phyloP scores from a whole-genome alignment of 805 yeast genomes.

The Maudiozyma serrabonitensis region DNA sequence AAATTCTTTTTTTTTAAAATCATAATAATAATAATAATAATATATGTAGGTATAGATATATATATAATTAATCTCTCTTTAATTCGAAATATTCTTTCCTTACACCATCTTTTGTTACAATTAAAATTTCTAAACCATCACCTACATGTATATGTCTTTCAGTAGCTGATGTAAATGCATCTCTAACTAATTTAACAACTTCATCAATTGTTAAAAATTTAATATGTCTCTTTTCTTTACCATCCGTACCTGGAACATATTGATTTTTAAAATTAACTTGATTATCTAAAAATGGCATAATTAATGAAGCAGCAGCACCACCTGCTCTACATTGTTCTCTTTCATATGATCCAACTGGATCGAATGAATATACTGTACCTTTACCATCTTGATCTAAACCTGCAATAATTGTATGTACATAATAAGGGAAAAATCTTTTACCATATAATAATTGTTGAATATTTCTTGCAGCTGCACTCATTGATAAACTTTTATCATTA shows the following conservation, averaged over 20 bases:
- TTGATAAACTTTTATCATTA: slow-evolving; percentile 53
- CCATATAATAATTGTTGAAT: slow-evolving; percentile 85
- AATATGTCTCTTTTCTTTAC: slow-evolving; percentile 49
- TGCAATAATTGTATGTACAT: slow-evolving; percentile 88
- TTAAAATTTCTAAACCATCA: slow-evolving; percentile 84
- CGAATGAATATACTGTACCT: slow-evolving; percentile 93
- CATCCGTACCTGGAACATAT: slow-evolving; percentile 67
- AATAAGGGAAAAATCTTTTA: slow-evolving; percentile 92
- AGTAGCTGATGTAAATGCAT: slow-evolving; percentile 92
- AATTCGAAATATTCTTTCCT: slow-evolving; percentile 73
- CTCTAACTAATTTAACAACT: slow-evolving; percentile 78
- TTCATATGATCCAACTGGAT: slow-evolving; percentile 96
- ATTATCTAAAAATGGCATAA: slow-evolving; percentile 95
- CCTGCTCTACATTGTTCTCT: slow-evolving; percentile 97
- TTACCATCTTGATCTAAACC: slow-evolving; percentile 82
- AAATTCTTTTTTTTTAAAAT: too few species aligned
- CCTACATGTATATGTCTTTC: slow-evolving; percentile 98
- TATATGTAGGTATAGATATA: slow-evolving; percentile 2
- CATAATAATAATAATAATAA: too few species aligned
- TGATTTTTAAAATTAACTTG: slow-evolving; percentile 96
- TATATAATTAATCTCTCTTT: slow-evolving; percentile 57
- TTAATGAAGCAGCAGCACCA: slow-evolving; percentile 92
- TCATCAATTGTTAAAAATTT: slow-evolving; percentile 69
- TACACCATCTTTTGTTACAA: slow-evolving; percentile 90
- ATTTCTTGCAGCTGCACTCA: slow-evolving; percentile 76